Evolutionary conservation across 2,329 filamentous ascomycete genomes (phyloP).

Genomic region (Paecilomyces sp.): DNA sequence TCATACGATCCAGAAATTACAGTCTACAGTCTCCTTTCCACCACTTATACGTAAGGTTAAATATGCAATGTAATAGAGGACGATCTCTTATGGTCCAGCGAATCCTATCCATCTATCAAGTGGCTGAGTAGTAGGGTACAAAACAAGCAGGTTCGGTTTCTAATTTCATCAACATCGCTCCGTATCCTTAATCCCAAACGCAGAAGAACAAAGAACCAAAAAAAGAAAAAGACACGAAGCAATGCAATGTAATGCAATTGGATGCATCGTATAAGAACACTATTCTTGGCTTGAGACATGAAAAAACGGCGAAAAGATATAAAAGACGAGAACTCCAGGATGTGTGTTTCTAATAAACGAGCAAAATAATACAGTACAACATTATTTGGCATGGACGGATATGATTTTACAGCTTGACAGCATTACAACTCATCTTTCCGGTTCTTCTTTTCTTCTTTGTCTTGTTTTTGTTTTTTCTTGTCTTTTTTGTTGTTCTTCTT

Average conservation of each 20-base stretch:
- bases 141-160: no score
- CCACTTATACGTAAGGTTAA: no score
- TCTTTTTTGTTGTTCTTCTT: slow-evolving; percentile 17
- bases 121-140: no score
- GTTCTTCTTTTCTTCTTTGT: slow-evolving; percentile 17
- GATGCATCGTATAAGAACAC: not conserved
- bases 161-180: no score
- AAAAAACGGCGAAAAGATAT: not conserved
- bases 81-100: no score
- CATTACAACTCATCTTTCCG: slow-evolving; percentile 26
- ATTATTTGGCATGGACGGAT: not conserved
- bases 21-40: no score
- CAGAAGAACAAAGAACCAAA: no score
- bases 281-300: not conserved
- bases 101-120: no score
- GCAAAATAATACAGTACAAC: slow-evolving; percentile 7
- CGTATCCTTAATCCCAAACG: no score
- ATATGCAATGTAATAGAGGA: no score
- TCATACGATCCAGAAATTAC: no score
- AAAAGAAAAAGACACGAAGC: no score
- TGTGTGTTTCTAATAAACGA: not conserved
- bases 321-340: not conserved
- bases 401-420: not conserved
- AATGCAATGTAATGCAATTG: not conserved
- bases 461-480: slow-evolving; percentile 12